Percentiles rank a stretch among this genome's conserved stretches.
phyloP scores from a whole-genome alignment of 768 basidiomycete genomes.

The Kwoniella sp. region DNA sequence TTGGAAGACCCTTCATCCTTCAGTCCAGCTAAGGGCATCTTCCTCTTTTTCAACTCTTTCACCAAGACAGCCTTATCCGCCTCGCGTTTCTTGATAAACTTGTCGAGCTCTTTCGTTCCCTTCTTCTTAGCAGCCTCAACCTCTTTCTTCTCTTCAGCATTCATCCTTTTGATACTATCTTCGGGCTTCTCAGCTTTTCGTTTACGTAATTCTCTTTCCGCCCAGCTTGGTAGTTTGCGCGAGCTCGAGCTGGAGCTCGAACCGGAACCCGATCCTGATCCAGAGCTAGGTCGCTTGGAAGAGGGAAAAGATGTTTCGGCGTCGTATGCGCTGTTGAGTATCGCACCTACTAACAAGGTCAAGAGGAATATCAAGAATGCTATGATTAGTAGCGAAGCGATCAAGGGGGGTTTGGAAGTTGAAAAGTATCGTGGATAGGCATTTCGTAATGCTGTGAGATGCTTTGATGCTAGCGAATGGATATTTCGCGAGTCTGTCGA shows the following conservation, averaged over 20 bases:
- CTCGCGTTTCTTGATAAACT: constrained; percentile 18
- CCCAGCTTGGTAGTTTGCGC: constrained; percentile 15
- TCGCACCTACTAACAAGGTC: constrained; percentile 25
- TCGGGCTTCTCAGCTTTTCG: constrained; percentile 19
- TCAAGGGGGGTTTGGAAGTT: constrained; percentile 18
- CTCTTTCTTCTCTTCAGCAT: constrained; percentile 18
- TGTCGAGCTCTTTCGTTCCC: constrained; percentile 10
- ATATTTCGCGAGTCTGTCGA: not conserved
- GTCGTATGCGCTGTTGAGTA: constrained; percentile 38
- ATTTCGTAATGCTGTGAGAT: constrained; percentile 2
- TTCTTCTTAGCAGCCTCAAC: constrained; percentile 9
- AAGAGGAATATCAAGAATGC: constrained; percentile 18
- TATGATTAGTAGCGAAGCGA: constrained; percentile 22
- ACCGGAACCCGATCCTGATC: not conserved
- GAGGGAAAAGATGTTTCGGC: constrained; percentile 16
- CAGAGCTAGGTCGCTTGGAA: not conserved
- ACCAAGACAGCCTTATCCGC: constrained; percentile 10
- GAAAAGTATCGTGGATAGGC: constrained; percentile 19
- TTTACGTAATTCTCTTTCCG: constrained; percentile 19
- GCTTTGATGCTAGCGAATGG: not conserved
- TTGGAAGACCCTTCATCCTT: not conserved
- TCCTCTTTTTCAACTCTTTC: constrained; percentile 17
- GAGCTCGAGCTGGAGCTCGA: not conserved
- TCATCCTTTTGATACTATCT: constrained; percentile 9
- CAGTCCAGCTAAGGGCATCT: constrained; percentile 8